These are phyloP conservation scores for Colletotrichum cuscutae DNA, from an alignment of 2,329 filamentous ascomycete genomes.

Conservation along the genomic window DNA sequence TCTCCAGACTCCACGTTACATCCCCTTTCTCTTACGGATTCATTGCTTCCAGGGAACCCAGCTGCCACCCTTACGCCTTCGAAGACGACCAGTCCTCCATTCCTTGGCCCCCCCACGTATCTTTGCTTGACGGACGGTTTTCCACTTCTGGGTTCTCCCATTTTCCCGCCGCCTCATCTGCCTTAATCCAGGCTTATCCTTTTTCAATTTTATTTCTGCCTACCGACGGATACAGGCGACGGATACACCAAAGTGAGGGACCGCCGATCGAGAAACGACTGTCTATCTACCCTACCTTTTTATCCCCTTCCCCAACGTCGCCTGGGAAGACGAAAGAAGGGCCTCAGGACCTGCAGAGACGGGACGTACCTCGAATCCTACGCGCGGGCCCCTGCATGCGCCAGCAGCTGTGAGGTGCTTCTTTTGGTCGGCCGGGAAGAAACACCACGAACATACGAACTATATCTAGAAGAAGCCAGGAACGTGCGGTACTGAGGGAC, in stretches of 20 bases:
- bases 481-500: not conserved
- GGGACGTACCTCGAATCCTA: conserved; percentile 15
- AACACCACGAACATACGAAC: not conserved
- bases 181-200: conserved; percentile 8
- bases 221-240: not conserved
- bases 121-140: not conserved
- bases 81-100: conserved; percentile 14
- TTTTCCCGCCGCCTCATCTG: not conserved
- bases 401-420: not conserved
- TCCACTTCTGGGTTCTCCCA: not conserved
- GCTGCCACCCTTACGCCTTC: conserved; percentile 16
- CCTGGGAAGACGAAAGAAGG: not conserved
- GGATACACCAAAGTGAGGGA: not conserved
- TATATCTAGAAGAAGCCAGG: not conserved
- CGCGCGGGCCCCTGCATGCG: conserved; percentile 9
- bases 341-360: conserved; percentile 4
- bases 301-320: not conserved
- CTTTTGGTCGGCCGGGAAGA: not conserved
- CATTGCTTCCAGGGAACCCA: conserved; percentile 18
- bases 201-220: not conserved
- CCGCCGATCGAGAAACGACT: not conserved
- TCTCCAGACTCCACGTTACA: conserved; percentile 34
- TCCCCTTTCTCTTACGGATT: conserved; percentile 25
- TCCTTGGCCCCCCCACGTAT: conserved; percentile 6
- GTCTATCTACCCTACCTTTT: not conserved